These are phyloP conservation scores for Veloporphyrellus conicus DNA, from an alignment of 1,284 basidiomycete genomes.

Conservation along the genomic window DNA sequence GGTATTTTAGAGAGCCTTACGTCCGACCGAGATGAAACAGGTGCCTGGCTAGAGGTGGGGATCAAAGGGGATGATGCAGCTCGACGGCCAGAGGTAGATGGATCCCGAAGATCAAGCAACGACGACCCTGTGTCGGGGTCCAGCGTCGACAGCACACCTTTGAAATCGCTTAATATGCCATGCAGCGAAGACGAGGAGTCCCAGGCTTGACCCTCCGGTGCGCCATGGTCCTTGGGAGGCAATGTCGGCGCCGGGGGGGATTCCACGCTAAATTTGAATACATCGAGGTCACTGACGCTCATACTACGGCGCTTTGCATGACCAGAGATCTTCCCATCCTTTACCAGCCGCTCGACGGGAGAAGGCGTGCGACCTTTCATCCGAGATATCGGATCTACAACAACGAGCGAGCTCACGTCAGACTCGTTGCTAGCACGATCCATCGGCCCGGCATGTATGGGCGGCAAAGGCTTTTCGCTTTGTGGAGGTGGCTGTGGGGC, in stretches of 20 bases:
- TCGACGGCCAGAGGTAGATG: conserved; percentile 51
- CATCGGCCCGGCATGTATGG: conserved; percentile 41
- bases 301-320: conserved; percentile 64
- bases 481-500: conserved; percentile 31
- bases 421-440: conserved; percentile 40
- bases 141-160: conserved; percentile 61
- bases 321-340: conserved; percentile 24
- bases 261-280: conserved; percentile 44
- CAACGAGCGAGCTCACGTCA: conserved; percentile 53
- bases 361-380: conserved; percentile 25
- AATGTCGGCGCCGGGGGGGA: conserved; percentile 38
- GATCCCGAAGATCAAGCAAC: conserved; percentile 58
- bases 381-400: conserved; percentile 48
- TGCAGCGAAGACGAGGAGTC: conserved; percentile 48
- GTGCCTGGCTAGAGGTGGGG: conserved; percentile 17
- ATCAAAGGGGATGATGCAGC: conserved; percentile 29
- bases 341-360: conserved; percentile 24
- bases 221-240: conserved; percentile 31
- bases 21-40: conserved; percentile 14
- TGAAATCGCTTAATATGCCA: conserved; percentile 65
- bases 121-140: conserved; percentile 49
- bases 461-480: conserved; percentile 58
- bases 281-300: conserved; percentile 67
- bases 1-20: conserved; percentile 23
- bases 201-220: conserved; percentile 36